A percentile compares a stretch with the other conserved stretches of the same genome.
These are phyloP conservation scores for Pythium insidiosum DNA, from an alignment of 352 stramenopile genomes.

Conservation along the genomic window DNA sequence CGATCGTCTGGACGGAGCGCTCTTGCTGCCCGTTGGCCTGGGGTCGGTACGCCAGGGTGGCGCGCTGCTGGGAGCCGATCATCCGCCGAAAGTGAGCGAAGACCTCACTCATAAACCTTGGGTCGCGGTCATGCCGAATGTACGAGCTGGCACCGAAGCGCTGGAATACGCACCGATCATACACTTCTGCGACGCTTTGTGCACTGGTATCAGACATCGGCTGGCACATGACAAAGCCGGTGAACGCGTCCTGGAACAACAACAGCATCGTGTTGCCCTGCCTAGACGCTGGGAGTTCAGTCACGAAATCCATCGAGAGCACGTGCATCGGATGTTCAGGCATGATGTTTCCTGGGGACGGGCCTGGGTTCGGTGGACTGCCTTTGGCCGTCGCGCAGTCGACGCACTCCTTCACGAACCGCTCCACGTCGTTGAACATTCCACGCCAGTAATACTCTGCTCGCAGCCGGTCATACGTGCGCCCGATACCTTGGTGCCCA, in stretches of 20 bases:
- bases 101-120: slow-evolving; percentile 13
- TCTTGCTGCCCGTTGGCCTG: slow-evolving; percentile 9
- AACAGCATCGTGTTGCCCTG: slow-evolving; percentile 10
- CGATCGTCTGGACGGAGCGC: slow-evolving; percentile 10
- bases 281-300: slow-evolving; percentile 3
- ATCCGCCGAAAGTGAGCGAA: slow-evolving; percentile 7
- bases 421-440: slow-evolving; percentile 9
- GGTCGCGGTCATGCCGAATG: slow-evolving; percentile 13
- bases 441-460: slow-evolving; percentile 15
- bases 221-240: slow-evolving; percentile 9
- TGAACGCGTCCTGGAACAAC: slow-evolving; percentile 13
- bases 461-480: slow-evolving; percentile 8
- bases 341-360: slow-evolving; percentile 9
- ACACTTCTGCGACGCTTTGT: slow-evolving; percentile 10
- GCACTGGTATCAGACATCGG: slow-evolving; percentile 7
- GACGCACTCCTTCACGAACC: slow-evolving; percentile 2
- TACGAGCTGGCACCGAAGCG: slow-evolving; percentile 10
- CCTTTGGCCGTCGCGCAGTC: slow-evolving; percentile 12
- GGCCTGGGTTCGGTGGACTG: not conserved
- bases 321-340: slow-evolving; percentile 9
- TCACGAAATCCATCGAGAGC: slow-evolving; percentile 17
- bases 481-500: slow-evolving; percentile 8
- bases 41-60: slow-evolving; percentile 4
- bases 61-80: slow-evolving; percentile 3
- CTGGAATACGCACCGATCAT: slow-evolving; percentile 9